A percentile compares a stretch with the other conserved stretches of the same genome.
These are phyloP conservation scores for Lactifluus volemus DNA, from an alignment of 768 basidiomycete species.

Conservation along the genomic window DNA sequence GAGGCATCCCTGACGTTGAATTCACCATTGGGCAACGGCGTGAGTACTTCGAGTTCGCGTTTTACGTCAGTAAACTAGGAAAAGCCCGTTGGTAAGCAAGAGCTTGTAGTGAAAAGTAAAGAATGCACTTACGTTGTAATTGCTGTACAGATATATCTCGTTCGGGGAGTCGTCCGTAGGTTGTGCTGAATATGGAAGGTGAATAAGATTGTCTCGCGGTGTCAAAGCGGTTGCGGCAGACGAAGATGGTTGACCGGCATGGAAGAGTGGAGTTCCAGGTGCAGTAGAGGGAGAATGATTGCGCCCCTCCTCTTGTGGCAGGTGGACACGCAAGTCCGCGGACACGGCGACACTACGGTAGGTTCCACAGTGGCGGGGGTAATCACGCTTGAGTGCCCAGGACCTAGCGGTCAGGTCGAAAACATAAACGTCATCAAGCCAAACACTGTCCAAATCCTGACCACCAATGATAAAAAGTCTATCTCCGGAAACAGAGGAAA, in stretches of 20 bases:
- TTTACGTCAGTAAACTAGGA: slow-evolving; percentile 86
- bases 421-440: slow-evolving; percentile 89
- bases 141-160: slow-evolving; percentile 89
- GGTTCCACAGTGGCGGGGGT: slow-evolving; percentile 91
- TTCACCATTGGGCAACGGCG: slow-evolving; percentile 64
- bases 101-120: not conserved
- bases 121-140: slow-evolving; percentile 71
- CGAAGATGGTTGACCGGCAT: slow-evolving; percentile 33
- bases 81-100: slow-evolving; percentile 10
- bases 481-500: slow-evolving; percentile 79
- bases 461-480: slow-evolving; percentile 90
- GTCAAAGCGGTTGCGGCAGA: slow-evolving; percentile 40
- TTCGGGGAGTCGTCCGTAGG: slow-evolving; percentile 70
- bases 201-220: slow-evolving; percentile 48
- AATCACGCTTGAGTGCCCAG: slow-evolving; percentile 76
- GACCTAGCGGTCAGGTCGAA: slow-evolving; percentile 64
- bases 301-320: slow-evolving; percentile 52
- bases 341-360: slow-evolving; percentile 91
- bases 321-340: slow-evolving; percentile 55
- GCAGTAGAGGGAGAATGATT: slow-evolving; percentile 36
- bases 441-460: slow-evolving; percentile 87
- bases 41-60: slow-evolving; percentile 88
- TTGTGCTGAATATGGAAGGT: slow-evolving; percentile 68
- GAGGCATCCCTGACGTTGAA: slow-evolving; percentile 80
- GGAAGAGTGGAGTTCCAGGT: slow-evolving; percentile 53